phyloP scores from a whole-genome alignment of 169 alveolate genomes.

The Cryptosporidium meleagridis region DNA sequence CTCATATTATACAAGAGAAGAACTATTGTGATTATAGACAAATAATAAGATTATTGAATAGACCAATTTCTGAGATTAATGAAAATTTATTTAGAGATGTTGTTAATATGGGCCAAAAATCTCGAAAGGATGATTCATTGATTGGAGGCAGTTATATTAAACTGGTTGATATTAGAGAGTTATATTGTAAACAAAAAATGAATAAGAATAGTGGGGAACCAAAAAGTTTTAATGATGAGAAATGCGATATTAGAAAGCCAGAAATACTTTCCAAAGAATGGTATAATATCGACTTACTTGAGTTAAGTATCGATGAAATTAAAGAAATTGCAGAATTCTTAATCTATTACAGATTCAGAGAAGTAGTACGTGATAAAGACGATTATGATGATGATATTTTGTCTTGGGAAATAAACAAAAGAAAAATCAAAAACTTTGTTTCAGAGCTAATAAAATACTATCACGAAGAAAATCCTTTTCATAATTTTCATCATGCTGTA shows the following conservation, averaged over 20 bases:
- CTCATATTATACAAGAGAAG: background rate
- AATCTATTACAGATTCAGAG: conserved; percentile 15
- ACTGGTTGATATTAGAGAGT: conserved; percentile 13
- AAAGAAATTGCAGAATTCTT: conserved; percentile 31
- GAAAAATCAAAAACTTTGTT: conserved; percentile 48
- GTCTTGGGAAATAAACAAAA: conserved; percentile 16
- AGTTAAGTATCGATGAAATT: background rate
- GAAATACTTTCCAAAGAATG: conserved; percentile 22
- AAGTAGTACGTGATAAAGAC: conserved; percentile 19
- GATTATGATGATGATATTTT: conserved; percentile 45
- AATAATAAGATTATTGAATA: conserved; percentile 14
- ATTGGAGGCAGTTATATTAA: background rate
- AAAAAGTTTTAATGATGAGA: background rate
- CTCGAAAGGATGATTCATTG: background rate
- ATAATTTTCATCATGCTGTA: conserved; percentile 50
- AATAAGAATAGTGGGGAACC: background rate
- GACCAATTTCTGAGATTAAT: conserved; percentile 32
- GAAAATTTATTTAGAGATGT: conserved; percentile 1
- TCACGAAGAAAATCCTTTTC: conserved; percentile 57
- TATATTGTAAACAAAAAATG: background rate
- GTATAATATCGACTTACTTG: conserved; percentile 44
- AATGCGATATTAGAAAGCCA: background rate
- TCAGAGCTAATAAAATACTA: conserved; percentile 5
- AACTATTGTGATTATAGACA: conserved; percentile 5
- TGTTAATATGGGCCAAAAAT: background rate